Evolutionary conservation across 192 early-diverging fungal genomes (phyloP).

Genomic region (Entomortierella beljakovae): DNA sequence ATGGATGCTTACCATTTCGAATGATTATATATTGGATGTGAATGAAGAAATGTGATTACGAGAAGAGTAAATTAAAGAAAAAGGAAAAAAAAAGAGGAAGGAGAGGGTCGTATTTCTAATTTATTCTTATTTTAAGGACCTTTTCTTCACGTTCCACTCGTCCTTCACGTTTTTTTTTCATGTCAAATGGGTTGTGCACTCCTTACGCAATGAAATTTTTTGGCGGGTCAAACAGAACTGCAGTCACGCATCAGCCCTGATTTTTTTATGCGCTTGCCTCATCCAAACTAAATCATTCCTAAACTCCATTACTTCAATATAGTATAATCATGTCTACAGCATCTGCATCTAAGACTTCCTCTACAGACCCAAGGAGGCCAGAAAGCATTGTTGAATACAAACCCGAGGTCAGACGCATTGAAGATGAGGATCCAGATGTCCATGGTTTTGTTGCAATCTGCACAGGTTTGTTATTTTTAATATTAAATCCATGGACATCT

Average conservation of each 20-base stretch:
- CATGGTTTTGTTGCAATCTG: conserved; percentile 44
- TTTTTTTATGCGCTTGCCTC: not conserved
- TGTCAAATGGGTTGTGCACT: too few relatives aligned
- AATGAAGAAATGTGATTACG: too few relatives aligned
- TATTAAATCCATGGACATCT: conserved; percentile 43
- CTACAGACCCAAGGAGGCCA: conserved; percentile 29
- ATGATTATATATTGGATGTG: too few relatives aligned
- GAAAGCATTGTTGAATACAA: conserved; percentile 50
- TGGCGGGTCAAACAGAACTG: not conserved
- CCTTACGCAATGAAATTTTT: too few relatives aligned
- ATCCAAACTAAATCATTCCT: not conserved
- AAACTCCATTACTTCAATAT: not conserved
- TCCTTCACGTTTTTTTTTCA: too few relatives aligned
- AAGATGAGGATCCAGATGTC: conserved; percentile 51
- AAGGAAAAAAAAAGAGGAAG: not conserved
- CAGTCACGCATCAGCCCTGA: not conserved
- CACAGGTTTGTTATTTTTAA: conserved; percentile 4
- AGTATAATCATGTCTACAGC: not conserved
- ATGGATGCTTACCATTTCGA: too few relatives aligned
- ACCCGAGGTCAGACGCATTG: conserved; percentile 48
- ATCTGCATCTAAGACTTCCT: not conserved
- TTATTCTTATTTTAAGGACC: not conserved
- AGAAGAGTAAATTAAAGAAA: conserved; percentile 1
- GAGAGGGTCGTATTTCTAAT: too few relatives aligned
- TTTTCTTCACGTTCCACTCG: too few relatives aligned